These are phyloP conservation scores for Erucastrum elatum DNA, from an alignment of 345 rosid species.

Conservation along the genomic window DNA sequence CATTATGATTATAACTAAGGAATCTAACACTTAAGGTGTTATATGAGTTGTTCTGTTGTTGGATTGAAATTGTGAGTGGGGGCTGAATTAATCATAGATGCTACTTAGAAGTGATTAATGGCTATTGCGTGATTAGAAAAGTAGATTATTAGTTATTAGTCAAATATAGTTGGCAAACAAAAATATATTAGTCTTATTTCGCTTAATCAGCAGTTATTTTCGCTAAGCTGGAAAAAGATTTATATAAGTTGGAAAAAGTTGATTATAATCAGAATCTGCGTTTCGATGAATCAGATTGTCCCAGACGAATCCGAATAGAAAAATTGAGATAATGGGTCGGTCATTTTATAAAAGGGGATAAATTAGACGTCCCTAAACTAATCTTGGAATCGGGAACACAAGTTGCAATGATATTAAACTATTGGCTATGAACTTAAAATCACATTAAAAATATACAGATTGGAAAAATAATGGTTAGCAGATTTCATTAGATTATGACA, in stretches of 20 bases:
- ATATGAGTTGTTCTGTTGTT: slow-evolving; percentile 22
- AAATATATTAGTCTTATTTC: neutral
- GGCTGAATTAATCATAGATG: slow-evolving; percentile 24
- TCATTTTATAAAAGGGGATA: neutral
- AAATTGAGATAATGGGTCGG: neutral
- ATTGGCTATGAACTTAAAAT: neutral
- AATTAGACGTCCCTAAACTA: neutral
- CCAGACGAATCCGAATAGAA: slow-evolving; percentile 6
- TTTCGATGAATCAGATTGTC: slow-evolving; percentile 26
- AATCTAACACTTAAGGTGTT: slow-evolving; percentile 31
- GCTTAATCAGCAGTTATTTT: neutral
- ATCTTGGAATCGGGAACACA: slow-evolving; percentile 1
- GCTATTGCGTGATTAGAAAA: too few species aligned
- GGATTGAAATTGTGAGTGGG: slow-evolving; percentile 48
- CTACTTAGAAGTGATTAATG: slow-evolving; percentile 25
- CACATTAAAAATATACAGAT: slow-evolving; percentile 5
- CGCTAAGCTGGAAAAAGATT: neutral
- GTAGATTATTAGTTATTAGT: too few species aligned
- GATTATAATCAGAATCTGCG: slow-evolving; percentile 28
- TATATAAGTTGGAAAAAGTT: slow-evolving; percentile 20
- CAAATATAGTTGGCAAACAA: slow-evolving; percentile 63
- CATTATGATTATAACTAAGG: neutral
- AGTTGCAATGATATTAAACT: slow-evolving; percentile 18
- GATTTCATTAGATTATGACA: slow-evolving; percentile 22
- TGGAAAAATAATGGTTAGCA: slow-evolving; percentile 14